phyloP scores from a whole-genome alignment of 805 yeast species.

The Ogataea sp. region DNA sequence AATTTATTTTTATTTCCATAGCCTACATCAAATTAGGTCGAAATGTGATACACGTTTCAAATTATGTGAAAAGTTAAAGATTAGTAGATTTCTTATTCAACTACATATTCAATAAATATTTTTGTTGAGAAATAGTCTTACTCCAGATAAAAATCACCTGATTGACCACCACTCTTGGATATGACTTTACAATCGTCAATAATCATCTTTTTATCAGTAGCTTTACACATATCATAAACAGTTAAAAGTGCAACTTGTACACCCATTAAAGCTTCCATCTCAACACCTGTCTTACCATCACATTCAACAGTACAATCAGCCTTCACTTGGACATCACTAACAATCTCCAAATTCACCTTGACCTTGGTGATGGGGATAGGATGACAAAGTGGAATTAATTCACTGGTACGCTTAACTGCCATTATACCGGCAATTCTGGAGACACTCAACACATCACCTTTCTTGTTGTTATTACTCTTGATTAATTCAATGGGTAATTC shows the following conservation, averaged over 20 bases:
- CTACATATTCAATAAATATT: no score
- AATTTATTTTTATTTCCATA: no score
- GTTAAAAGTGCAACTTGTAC: slow-evolving; percentile 35
- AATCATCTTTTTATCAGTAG: slow-evolving; percentile 42
- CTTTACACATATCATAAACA: slow-evolving; percentile 52
- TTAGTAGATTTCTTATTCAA: no score
- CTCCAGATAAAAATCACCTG: slow-evolving; percentile 13
- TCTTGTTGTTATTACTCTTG: slow-evolving; percentile 29
- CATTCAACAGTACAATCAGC: slow-evolving; percentile 35
- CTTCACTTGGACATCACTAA: slow-evolving; percentile 12
- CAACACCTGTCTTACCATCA: slow-evolving; percentile 47
- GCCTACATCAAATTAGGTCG: no score
- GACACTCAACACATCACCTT: slow-evolving; percentile 43
- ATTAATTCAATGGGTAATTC: slow-evolving; percentile 24
- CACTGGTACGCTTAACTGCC: slow-evolving; percentile 41
- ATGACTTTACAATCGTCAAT: slow-evolving; percentile 29
- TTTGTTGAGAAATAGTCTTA: no score
- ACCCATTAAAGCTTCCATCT: slow-evolving; percentile 49
- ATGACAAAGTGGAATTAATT: slow-evolving; percentile 43
- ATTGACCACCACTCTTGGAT: slow-evolving; percentile 36
- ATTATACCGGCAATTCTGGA: slow-evolving; percentile 44
- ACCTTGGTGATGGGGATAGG: slow-evolving; percentile 36
- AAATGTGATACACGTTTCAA: no score
- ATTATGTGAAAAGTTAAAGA: no score
- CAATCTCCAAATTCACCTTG: slow-evolving; percentile 22